Conservation (phyloP, 148 eudicot genomes). For the Camellia granthamiana region DNA sequence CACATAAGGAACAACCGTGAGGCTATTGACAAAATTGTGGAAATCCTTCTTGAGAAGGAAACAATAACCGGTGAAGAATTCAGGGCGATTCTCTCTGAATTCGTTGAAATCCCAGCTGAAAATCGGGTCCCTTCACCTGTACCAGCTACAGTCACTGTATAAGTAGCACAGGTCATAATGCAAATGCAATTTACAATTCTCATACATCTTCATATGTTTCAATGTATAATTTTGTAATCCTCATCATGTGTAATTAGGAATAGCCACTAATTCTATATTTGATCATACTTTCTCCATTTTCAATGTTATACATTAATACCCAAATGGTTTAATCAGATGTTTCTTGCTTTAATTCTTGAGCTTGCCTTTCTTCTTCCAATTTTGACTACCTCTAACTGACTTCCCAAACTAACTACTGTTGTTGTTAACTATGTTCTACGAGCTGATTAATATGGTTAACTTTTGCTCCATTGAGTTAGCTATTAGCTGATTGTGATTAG, state of each 20-base stretch:
- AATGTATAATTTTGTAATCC: conserved; percentile 2
- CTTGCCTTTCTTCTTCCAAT: too few relatives aligned
- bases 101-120: conserved; percentile 77
- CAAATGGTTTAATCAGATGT: too few relatives aligned
- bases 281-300: background rate
- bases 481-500: too few relatives aligned
- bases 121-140: conserved; percentile 58
- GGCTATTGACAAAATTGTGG: conserved; percentile 95
- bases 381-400: too few relatives aligned
- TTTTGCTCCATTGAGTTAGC: too few relatives aligned
- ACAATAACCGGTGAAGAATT: conserved; percentile 93
- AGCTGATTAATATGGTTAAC: too few relatives aligned
- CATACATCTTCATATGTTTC: background rate
- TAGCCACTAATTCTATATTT: background rate
- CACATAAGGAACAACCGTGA: conserved; percentile 90
- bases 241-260: background rate
- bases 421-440: too few relatives aligned
- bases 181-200: conserved; percentile 9
- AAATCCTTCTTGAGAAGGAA: conserved; percentile 89
- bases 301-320: too few relatives aligned
- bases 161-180: conserved; percentile 16
- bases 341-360: too few relatives aligned
- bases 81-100: conserved; percentile 87
- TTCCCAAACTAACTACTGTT: too few relatives aligned
- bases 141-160: conserved; percentile 64